Percentiles rank a stretch among this genome's conserved stretches.
These are phyloP conservation scores for Cyberlindnera sargentensis DNA, from an alignment of 805 yeast genomes.

Conservation along the genomic window DNA sequence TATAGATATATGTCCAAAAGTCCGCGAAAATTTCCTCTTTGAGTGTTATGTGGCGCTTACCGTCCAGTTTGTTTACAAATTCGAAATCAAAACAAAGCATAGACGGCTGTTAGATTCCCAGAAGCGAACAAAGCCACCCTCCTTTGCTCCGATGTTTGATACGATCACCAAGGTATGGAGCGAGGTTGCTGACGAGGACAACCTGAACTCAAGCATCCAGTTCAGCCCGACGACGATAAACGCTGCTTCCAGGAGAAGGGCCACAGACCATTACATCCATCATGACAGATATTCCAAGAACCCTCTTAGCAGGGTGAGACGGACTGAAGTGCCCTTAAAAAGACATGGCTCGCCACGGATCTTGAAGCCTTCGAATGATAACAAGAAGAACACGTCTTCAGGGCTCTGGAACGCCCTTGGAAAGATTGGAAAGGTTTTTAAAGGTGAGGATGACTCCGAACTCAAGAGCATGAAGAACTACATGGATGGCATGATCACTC, in stretches of 20 bases:
- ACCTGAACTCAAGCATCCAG: slow-evolving; percentile 6
- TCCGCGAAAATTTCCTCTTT: no score
- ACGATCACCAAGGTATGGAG: slow-evolving; percentile 19
- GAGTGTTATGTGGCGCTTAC: no score
- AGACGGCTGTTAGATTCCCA: no score
- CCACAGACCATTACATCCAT: slow-evolving; percentile 12
- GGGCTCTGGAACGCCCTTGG: slow-evolving; percentile 15
- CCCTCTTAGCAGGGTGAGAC: slow-evolving; percentile 7
- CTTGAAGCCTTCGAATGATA: slow-evolving; percentile 12
- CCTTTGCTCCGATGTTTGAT: slow-evolving; percentile 11
- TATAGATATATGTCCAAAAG: no score
- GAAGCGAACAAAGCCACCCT: no score
- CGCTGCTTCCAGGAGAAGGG: background rate
- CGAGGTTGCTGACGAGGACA: slow-evolving; percentile 16
- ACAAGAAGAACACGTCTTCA: slow-evolving; percentile 7
- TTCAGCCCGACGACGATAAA: slow-evolving; percentile 8
- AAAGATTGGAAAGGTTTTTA: slow-evolving; percentile 14
- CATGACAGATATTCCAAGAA: slow-evolving; percentile 7
- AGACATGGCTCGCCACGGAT: slow-evolving; percentile 16
- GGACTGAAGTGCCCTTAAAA: background rate
- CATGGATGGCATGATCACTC: slow-evolving; percentile 18
- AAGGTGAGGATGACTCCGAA: slow-evolving; percentile 12
- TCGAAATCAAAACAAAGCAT: no score
- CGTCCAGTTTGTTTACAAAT: no score
- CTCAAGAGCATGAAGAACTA: slow-evolving; percentile 17